A percentile compares a stretch with the other conserved stretches of the same genome.
phyloP scores from a whole-genome alignment of 192 early-diverging fungal species.

The Linnemannia exigua region DNA sequence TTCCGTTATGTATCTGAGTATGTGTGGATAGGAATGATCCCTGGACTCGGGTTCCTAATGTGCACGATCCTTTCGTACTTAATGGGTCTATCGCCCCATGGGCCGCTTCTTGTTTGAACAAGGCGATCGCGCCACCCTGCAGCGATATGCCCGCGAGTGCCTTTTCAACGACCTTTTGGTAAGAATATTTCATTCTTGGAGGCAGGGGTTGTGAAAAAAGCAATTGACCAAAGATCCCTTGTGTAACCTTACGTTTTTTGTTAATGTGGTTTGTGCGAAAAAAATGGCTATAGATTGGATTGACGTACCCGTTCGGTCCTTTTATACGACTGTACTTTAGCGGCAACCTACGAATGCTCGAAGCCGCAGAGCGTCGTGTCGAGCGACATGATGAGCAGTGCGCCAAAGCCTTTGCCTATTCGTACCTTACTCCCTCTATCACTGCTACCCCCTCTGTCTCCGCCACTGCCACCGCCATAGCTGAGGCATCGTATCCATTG shows the following conservation, averaged over 20 bases:
- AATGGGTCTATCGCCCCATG: constrained; percentile 21
- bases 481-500: no score
- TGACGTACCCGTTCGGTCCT: constrained; percentile 13
- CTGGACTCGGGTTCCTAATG: constrained; percentile 9
- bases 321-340: constrained; percentile 18
- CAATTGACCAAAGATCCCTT: background rate
- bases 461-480: background rate
- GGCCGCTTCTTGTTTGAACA: background rate
- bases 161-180: background rate
- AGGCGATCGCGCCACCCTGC: background rate
- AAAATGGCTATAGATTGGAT: constrained; percentile 7
- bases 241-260: background rate
- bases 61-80: constrained; percentile 17
- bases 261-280: background rate
- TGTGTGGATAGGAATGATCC: constrained; percentile 29
- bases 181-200: no score
- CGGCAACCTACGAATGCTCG: constrained; percentile 19
- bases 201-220: no score
- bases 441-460: background rate
- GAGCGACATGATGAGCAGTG: constrained; percentile 21
- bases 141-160: background rate
- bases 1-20: background rate
- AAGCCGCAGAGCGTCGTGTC: background rate
- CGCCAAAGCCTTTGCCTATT: background rate
- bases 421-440: background rate